Evolutionary conservation across 1,284 basidiomycete genomes (phyloP), one percentile per base, ranked within the genome.

Genomic region (Sporisorium graminicola): DNA sequence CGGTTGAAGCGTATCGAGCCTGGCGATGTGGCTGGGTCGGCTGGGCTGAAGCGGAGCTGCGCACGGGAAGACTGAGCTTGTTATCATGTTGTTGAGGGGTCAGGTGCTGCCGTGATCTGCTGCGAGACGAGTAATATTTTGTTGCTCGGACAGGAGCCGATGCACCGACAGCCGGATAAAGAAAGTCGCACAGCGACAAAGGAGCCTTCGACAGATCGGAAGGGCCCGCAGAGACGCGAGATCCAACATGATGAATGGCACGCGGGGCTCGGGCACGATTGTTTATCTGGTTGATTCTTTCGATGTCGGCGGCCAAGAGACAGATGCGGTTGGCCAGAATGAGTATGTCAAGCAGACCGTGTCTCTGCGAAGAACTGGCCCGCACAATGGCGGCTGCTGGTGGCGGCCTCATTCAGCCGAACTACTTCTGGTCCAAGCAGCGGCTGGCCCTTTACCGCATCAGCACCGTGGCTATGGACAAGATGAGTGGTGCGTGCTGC

Each of bases 341-440:
- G 24, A 72, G 47, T 42, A 70, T 20, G 3, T 57, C 57, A 14
- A 60, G 43, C 9, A 60, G 27, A 5, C 58, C 52, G 26, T 67
- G 57, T 9, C 42, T 47, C 52, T 62, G 69, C 58, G 46, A 40
- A 26, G 50, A 14, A 14, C 33, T 54, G 22, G 69, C 46, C 55
- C 59, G 49, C 42, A 29, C 46, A 22, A 62, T 63, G 52, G 59
- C 57, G 24, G 53, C 22, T 33, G 46, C 12, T 65, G 68, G 63
- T 67, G 64, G 64, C 57, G 60, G 70, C 64, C 70, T 43, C 70
- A 72, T 72, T 43, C 54, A 56, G 52, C 59, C 20, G 47, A 44
- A 49, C 63, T 65, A 37, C 47, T 58, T 49, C 35, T 4, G 57
- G 37, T 58, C 51, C 52, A 59, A 62, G 69, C 55, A 26, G 58